Evolutionary conservation across 2,329 filamentous ascomycete species (phyloP).

Genomic region (Venturia nashicola): DNA sequence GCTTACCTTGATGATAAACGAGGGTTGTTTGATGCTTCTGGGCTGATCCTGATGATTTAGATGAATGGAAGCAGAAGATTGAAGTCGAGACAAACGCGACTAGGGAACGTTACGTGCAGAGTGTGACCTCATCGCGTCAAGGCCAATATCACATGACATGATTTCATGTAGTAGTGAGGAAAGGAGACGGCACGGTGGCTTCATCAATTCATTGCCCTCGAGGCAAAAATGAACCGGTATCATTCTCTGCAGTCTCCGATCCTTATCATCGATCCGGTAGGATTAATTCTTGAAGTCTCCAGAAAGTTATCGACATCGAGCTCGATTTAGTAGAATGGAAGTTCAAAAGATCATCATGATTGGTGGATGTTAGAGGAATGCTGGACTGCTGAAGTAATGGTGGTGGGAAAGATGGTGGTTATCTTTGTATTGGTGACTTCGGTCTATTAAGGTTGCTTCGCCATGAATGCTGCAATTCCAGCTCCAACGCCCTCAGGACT

Average conservation of each 20-base stretch:
- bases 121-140: neutral
- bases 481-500: slow-evolving; percentile 67
- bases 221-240: no score
- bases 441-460: neutral
- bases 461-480: slow-evolving; percentile 39
- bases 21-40: neutral
- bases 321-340: neutral
- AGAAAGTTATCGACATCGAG: neutral
- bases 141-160: neutral
- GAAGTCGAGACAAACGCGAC: neutral
- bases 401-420: neutral
- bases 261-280: no score
- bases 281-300: neutral
- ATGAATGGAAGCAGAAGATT: neutral
- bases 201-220: no score
- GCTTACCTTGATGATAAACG: neutral
- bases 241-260: no score
- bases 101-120: neutral
- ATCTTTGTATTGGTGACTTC: neutral
- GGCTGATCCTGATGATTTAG: neutral
- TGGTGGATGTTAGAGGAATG: no score
- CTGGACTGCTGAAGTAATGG: neutral
- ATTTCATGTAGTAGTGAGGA: neutral
- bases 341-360: no score
- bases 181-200: no score